These are phyloP conservation scores for Metschnikowia santaceciliae DNA, from an alignment of 805 yeast genomes.

Conservation along the genomic window DNA sequence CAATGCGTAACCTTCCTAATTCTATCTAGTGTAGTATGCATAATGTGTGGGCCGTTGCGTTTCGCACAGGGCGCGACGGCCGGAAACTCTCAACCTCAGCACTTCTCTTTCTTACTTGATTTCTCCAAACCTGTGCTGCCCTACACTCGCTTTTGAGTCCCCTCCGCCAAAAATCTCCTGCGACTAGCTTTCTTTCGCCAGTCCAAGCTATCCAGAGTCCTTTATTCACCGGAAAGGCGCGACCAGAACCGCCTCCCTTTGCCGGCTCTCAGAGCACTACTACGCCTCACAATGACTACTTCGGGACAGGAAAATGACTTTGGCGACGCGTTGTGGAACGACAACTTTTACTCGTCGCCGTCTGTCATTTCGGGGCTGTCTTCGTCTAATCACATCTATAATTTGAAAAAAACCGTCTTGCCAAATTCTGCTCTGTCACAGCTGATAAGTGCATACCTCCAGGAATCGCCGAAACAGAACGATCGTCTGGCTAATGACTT, in stretches of 20 bases:
- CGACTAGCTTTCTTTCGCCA: background rate
- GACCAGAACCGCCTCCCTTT: background rate
- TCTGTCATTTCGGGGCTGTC: slow-evolving; percentile 18
- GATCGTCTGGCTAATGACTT: background rate
- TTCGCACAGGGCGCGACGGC: slow-evolving; percentile 3
- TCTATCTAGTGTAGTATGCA: background rate
- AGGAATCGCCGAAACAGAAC: slow-evolving; percentile 3
- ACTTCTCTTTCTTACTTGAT: background rate
- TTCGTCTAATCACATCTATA: slow-evolving; percentile 22
- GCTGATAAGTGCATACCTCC: slow-evolving; percentile 20
- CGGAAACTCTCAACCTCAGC: background rate
- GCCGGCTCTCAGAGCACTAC: background rate
- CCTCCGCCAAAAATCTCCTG: background rate
- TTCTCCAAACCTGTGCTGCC: background rate
- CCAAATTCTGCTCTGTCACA: slow-evolving; percentile 24
- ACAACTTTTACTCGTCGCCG: slow-evolving; percentile 31
- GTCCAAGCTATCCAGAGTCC: background rate
- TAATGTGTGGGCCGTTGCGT: background rate
- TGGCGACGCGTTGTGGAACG: slow-evolving; percentile 32
- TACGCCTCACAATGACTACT: slow-evolving; percentile 6
- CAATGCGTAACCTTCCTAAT: background rate
- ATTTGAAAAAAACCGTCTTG: slow-evolving; percentile 26
- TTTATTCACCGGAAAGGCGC: background rate
- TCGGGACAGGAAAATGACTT: slow-evolving; percentile 17
- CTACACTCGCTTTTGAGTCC: background rate